A percentile compares a stretch with the other conserved stretches of the same genome.
phyloP scores from a whole-genome alignment of 495 filamentous ascomycete genomes.

The Xeromyces bisporus region DNA sequence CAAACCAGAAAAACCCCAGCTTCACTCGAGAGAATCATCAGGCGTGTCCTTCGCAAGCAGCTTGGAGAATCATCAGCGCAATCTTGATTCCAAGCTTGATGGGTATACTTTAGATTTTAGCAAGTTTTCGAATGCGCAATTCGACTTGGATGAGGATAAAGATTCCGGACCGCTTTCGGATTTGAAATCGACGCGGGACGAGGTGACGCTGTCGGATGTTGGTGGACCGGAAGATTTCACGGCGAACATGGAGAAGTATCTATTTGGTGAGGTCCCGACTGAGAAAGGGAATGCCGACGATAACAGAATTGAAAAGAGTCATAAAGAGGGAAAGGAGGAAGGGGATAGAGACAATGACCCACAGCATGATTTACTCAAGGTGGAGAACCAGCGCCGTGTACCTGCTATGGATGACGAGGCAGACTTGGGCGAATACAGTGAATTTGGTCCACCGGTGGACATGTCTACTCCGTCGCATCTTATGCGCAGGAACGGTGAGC shows the following conservation, averaged over 20 bases:
- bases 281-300: conserved; percentile 10
- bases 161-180: conserved; percentile 13
- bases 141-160: conserved; percentile 14
- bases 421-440: conserved; percentile 25
- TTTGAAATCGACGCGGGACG: conserved; percentile 10
- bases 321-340: conserved; percentile 7
- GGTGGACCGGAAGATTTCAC: conserved; percentile 38
- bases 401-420: conserved; percentile 20
- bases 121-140: conserved; percentile 24
- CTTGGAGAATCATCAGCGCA: conserved; percentile 13
- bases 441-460: conserved; percentile 29
- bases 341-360: conserved; percentile 3
- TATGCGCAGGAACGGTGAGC: conserved; percentile 13
- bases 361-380: conserved; percentile 3
- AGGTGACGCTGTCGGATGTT: conserved; percentile 26
- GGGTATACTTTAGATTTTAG: conserved; percentile 32
- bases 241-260: conserved; percentile 31
- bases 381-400: conserved; percentile 10
- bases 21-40: conserved; percentile 6
- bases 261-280: conserved; percentile 33
- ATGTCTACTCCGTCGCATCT: conserved; percentile 34
- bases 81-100: conserved; percentile 27
- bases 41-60: conserved; percentile 11
- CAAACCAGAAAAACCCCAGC: neutral
- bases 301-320: conserved; percentile 7